phyloP scores from a whole-genome alignment of 2,329 filamentous ascomycete species.

The Cyphellophora attinorum region DNA sequence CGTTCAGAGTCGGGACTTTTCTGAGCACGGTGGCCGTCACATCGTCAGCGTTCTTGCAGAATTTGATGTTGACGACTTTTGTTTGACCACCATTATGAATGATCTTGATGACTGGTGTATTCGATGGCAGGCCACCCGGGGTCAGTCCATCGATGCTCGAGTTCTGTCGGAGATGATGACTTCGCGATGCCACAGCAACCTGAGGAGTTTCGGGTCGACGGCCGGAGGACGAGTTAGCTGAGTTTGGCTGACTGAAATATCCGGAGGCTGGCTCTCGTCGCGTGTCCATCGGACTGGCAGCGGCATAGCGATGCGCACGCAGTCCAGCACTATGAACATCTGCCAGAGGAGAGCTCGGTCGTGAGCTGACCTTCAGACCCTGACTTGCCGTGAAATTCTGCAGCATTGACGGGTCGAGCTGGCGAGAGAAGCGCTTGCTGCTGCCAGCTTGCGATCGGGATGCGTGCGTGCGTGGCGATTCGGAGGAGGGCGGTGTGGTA shows the following conservation, averaged over 20 bases:
- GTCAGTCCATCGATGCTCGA: slow-evolving; percentile 78
- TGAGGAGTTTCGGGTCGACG: slow-evolving; percentile 53
- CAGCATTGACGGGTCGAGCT: slow-evolving; percentile 26
- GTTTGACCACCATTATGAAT: slow-evolving; percentile 87
- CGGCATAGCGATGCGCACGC: slow-evolving; percentile 50
- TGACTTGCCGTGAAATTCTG: slow-evolving; percentile 32
- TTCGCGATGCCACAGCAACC: slow-evolving; percentile 53
- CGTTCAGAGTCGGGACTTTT: slow-evolving; percentile 72
- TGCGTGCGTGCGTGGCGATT: slow-evolving; percentile 54
- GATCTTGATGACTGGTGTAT: slow-evolving; percentile 83
- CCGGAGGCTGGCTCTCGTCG: slow-evolving; percentile 41
- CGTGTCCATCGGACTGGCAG: slow-evolving; percentile 45
- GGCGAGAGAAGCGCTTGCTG: slow-evolving; percentile 53
- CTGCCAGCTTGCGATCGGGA: slow-evolving; percentile 39
- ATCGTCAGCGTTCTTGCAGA: slow-evolving; percentile 84
- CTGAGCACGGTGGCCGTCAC: slow-evolving; percentile 81
- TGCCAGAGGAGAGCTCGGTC: slow-evolving; percentile 61
- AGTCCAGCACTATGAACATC: slow-evolving; percentile 45
- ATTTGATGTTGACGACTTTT: slow-evolving; percentile 86
- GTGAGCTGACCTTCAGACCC: slow-evolving; percentile 48
- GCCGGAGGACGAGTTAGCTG: slow-evolving; percentile 42
- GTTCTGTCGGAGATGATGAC: slow-evolving; percentile 65
- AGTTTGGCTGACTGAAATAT: slow-evolving; percentile 47
- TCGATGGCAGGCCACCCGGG: slow-evolving; percentile 74
- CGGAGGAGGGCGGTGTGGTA: slow-evolving; percentile 52